These are phyloP conservation scores for Tubosaeta sp. DNA, from an alignment of 768 basidiomycete species.

Conservation along the genomic window DNA sequence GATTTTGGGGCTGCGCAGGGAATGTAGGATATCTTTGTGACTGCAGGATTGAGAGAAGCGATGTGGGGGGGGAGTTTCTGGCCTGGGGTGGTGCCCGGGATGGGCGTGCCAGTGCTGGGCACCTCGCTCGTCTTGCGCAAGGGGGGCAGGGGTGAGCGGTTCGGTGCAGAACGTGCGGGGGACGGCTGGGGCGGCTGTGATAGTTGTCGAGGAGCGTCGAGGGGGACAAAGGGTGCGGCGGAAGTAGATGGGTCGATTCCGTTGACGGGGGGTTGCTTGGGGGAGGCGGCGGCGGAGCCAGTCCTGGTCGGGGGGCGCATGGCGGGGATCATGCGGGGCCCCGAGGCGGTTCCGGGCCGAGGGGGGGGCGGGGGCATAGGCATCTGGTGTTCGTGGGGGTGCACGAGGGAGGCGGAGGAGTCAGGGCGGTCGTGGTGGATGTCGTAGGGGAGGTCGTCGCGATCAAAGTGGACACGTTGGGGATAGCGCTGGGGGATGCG, in stretches of 20 bases:
- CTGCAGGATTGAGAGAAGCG: slow-evolving; percentile 29
- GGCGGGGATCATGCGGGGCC: slow-evolving; percentile 22
- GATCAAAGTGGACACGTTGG: slow-evolving; percentile 9
- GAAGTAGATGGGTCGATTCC: slow-evolving; percentile 20
- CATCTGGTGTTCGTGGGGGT: slow-evolving; percentile 16
- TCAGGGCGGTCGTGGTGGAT: slow-evolving; percentile 19
- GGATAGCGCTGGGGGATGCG: slow-evolving; percentile 14
- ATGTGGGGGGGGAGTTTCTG: slow-evolving; percentile 33
- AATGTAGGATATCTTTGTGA: slow-evolving; percentile 29
- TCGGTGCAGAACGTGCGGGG: slow-evolving; percentile 17
- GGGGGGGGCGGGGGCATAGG: slow-evolving; percentile 22
- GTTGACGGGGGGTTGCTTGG: slow-evolving; percentile 24
- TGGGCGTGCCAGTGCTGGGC: slow-evolving; percentile 6
- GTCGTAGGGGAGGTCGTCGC: slow-evolving; percentile 17
- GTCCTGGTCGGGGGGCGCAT: slow-evolving; percentile 28
- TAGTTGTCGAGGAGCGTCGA: slow-evolving; percentile 21
- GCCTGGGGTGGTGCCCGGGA: slow-evolving; percentile 26
- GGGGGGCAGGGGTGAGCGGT: slow-evolving; percentile 20
- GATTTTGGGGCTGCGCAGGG: slow-evolving; percentile 19
- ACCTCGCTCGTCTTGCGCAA: slow-evolving; percentile 21
- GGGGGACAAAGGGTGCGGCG: slow-evolving; percentile 19
- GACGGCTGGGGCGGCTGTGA: slow-evolving; percentile 30
- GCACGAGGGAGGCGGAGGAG: slow-evolving; percentile 23
- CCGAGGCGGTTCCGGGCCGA: slow-evolving; percentile 26
- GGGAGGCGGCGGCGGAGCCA: slow-evolving; percentile 28